Evolutionary conservation across 2,329 filamentous ascomycete genomes (phyloP).

Genomic region (Diaporthe sp.): DNA sequence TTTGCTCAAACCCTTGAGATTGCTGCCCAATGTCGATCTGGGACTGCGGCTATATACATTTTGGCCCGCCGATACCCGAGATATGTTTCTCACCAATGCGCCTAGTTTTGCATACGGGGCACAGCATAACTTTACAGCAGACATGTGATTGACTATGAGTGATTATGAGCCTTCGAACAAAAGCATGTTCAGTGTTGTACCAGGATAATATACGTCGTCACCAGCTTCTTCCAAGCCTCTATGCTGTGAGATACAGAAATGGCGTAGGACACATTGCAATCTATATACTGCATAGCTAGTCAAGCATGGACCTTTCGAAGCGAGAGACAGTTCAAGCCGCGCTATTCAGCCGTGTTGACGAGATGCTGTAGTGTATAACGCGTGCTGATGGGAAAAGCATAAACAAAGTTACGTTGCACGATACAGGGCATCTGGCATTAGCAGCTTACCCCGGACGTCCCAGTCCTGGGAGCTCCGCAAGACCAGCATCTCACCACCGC

Average conservation of each 20-base stretch:
- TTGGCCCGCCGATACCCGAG: constrained; percentile 8
- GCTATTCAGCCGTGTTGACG: background rate
- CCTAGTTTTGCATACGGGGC: background rate
- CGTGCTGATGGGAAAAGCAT: background rate
- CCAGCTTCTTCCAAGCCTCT: too few species aligned
- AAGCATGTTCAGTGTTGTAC: background rate
- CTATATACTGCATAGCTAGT: background rate
- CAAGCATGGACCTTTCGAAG: background rate
- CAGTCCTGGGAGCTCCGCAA: background rate
- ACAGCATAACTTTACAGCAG: too few species aligned
- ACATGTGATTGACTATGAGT: background rate
- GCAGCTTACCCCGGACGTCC: background rate
- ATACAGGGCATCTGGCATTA: background rate
- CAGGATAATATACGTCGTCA: background rate
- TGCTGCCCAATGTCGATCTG: background rate
- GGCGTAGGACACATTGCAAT: background rate
- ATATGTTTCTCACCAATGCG: background rate
- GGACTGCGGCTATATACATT: background rate
- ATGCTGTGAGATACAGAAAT: background rate
- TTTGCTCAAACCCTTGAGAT: background rate
- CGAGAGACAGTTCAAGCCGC: background rate
- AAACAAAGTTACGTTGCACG: background rate
- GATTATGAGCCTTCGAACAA: background rate
- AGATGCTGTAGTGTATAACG: background rate
- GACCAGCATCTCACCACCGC: background rate